Evolutionary conservation across 345 rosid genomes (phyloP).

Genomic region (Corchorus capsularis): DNA sequence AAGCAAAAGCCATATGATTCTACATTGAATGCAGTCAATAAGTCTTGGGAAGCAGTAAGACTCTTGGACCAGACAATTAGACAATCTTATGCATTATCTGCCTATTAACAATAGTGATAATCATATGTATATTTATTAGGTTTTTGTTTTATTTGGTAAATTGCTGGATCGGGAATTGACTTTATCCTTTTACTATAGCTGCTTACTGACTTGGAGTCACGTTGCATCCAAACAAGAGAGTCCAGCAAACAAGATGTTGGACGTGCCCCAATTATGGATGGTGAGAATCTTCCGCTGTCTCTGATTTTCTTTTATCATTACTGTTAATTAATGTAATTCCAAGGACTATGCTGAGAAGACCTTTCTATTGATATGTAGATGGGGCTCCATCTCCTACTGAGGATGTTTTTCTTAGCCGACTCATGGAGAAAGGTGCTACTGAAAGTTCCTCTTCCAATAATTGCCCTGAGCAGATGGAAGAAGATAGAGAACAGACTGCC

Average conservation of each 20-base stretch:
- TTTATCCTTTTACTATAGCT: slow-evolving; percentile 49
- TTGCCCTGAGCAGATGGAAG: slow-evolving; percentile 50
- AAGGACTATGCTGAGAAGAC: not conserved
- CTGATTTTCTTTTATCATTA: not conserved
- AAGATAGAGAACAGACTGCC: slow-evolving; percentile 37
- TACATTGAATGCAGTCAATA: slow-evolving; percentile 57
- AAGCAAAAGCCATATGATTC: slow-evolving; percentile 60
- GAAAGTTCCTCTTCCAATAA: slow-evolving; percentile 63
- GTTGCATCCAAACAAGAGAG: slow-evolving; percentile 49
- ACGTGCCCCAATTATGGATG: slow-evolving; percentile 34
- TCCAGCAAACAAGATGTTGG: slow-evolving; percentile 40
- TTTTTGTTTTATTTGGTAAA: slow-evolving; percentile 15
- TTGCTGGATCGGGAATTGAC: slow-evolving; percentile 24
- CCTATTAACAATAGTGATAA: not conserved
- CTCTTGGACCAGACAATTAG: slow-evolving; percentile 4
- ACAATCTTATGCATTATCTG: slow-evolving; percentile 5
- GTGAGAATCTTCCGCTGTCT: slow-evolving; percentile 40
- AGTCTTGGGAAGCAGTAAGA: slow-evolving; percentile 76
- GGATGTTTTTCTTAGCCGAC: slow-evolving; percentile 71
- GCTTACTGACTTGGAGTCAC: slow-evolving; percentile 58
- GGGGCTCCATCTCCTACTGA: slow-evolving; percentile 42
- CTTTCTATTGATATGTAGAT: slow-evolving; percentile 45
- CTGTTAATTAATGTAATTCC: not conserved
- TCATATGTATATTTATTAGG: not conserved
- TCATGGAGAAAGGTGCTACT: slow-evolving; percentile 84